Percentiles rank a stretch among this genome's conserved stretches.
Conservation (phyloP, 805 yeast genomes). For the Yamadazyma nakazawae region DNA sequence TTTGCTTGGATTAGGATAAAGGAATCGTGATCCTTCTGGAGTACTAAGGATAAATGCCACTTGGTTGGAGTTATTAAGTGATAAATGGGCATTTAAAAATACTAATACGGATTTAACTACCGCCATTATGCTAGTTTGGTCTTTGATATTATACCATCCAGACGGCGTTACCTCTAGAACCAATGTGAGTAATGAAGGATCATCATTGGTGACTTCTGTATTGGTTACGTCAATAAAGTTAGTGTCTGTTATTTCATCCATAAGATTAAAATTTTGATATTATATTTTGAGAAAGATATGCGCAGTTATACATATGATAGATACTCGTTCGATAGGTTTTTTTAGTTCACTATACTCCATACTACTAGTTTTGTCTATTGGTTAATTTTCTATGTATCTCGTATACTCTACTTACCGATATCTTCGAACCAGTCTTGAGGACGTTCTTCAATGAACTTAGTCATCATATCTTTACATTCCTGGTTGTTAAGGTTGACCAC, state of each 20-base stretch:
- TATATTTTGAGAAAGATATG: not conserved
- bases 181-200: slow-evolving; percentile 75
- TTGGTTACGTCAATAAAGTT: slow-evolving; percentile 40
- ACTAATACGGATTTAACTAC: slow-evolving; percentile 67
- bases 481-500: slow-evolving; percentile 57
- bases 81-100: slow-evolving; percentile 81
- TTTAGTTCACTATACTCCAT: no score
- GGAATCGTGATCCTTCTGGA: slow-evolving; percentile 60
- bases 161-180: slow-evolving; percentile 74
- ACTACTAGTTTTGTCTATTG: not conserved
- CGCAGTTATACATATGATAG: not conserved
- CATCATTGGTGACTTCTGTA: slow-evolving; percentile 31
- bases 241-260: slow-evolving; percentile 70
- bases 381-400: not conserved
- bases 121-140: slow-evolving; percentile 51
- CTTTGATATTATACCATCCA: slow-evolving; percentile 55
- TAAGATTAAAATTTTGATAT: slow-evolving; percentile 15
- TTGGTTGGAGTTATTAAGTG: slow-evolving; percentile 78
- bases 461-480: slow-evolving; percentile 70
- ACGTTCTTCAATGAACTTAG: slow-evolving; percentile 68
- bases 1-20: slow-evolving; percentile 56
- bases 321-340: no score
- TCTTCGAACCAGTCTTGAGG: slow-evolving; percentile 84
- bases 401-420: slow-evolving; percentile 45
- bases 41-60: slow-evolving; percentile 81